Base-by-base conservation (phyloP, 2,329 filamentous ascomycete genomes). In the Colletotrichum sojae region DNA sequence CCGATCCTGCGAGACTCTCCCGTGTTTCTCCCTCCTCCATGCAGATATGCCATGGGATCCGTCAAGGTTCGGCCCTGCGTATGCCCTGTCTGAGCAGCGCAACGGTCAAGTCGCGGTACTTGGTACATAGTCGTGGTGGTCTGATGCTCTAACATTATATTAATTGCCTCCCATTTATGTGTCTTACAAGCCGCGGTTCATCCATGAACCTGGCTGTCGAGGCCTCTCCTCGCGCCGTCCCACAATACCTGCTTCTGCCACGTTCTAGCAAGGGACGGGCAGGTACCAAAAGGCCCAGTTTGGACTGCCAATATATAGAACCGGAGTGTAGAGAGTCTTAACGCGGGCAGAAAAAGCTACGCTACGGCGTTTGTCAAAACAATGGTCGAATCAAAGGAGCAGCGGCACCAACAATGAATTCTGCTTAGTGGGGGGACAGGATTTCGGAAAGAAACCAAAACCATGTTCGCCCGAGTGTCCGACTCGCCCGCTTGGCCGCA, bases 1-100 rank as follows among this genome's bases (percentile, higher is more conserved):
- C 54, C 53, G 39, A 27, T 60, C 22, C n/a, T 48, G 22, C 51
- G 55, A 56, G 66, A 56, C 62, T 52, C 66, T 61, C 55, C 51
- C 54, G 56, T 61, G 62, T 51, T 55, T 66, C 31, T 36, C 13
- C 16, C 40, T 13, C 16, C 48, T 56, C 25, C 39, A 60, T 60
- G 55, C 55, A 69, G 66, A 43, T 51, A 69, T 69, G 62, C 66
- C 62, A 61, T 48, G 36, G 15, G 62, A 46, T 52, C 22, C 55
- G 55, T 15, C 62, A 66, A 66, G 66, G 55, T 56, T 61, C 48
- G 49, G 62, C 66, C 62, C 66, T 61, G 62, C 49, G 43, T 22
- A 15, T 20, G 25, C 15, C 20, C 27, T 22, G 16, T 51, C 20
- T 31, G 39, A 16, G 54, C 48, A 27, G 27, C 6, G 10, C 12